phyloP scores from a whole-genome alignment of 2,329 filamentous ascomycete genomes.

The Sclerotinia subarctica region DNA sequence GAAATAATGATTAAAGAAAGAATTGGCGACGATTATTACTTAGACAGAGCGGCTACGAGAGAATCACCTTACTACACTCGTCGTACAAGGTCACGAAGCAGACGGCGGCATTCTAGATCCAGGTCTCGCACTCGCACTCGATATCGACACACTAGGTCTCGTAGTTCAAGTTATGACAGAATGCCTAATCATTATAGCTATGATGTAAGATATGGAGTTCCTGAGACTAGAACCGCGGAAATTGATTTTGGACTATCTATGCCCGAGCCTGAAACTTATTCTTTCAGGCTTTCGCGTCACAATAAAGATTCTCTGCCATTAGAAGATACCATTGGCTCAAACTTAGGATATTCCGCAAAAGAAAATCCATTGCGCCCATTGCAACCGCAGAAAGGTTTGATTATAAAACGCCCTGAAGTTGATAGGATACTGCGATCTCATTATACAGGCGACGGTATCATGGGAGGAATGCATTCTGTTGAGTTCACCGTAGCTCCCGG shows the following conservation, averaged over 20 bases:
- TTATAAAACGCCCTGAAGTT: not conserved
- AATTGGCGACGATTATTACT: not conserved
- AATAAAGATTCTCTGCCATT: not conserved
- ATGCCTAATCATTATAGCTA: not conserved
- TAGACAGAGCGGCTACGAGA: not conserved
- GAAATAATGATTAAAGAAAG: not conserved
- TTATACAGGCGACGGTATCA: constrained; percentile 4
- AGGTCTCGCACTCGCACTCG: not conserved
- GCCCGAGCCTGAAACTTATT: not conserved
- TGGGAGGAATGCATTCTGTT: constrained; percentile 11
- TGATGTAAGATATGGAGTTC: not conserved
- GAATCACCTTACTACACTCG: not conserved
- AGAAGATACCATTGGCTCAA: not conserved
- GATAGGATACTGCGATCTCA: constrained; percentile 6
- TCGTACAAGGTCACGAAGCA: not conserved
- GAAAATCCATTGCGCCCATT: not conserved
- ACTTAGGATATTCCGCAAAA: not conserved
- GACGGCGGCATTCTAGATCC: not conserved
- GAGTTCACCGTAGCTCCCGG: not conserved
- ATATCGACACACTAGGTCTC: not conserved
- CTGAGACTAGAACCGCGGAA: not conserved
- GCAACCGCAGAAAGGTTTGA: not conserved
- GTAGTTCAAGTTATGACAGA: constrained; percentile 4
- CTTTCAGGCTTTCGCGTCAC: constrained; percentile 10
- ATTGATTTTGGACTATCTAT: not conserved